A percentile compares a stretch with the other conserved stretches of the same genome.
These are phyloP conservation scores for Rubroboletus pulcherrimus DNA, from an alignment of 768 basidiomycete species.

Conservation along the genomic window DNA sequence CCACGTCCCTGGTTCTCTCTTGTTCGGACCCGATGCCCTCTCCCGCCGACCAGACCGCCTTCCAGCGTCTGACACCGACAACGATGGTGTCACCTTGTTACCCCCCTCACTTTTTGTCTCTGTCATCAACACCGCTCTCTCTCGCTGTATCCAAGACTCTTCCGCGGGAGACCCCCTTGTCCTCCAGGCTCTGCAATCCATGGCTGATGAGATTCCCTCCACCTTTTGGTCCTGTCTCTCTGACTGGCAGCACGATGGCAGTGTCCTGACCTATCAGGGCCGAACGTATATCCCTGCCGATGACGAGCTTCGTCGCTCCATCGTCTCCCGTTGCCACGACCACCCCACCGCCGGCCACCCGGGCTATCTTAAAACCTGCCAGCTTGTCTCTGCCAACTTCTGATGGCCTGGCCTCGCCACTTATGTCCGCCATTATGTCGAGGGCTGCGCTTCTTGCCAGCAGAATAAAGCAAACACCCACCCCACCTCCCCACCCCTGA, in stretches of 20 bases:
- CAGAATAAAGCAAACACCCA: not conserved
- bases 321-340: accelerated
- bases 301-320: accelerated
- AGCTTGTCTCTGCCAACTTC: accelerated
- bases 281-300: accelerated
- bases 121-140: not conserved
- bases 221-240: not conserved
- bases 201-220: accelerated
- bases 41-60: accelerated
- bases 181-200: not conserved
- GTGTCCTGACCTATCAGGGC: not conserved
- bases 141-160: accelerated
- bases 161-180: accelerated
- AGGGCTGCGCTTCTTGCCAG: accelerated
- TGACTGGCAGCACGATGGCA: accelerated
- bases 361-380: not conserved
- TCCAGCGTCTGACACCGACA: not conserved
- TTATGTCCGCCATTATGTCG: accelerated
- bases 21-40: accelerated
- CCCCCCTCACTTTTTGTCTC: no score
- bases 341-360: accelerated
- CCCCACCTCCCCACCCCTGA: accelerated
- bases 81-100: accelerated
- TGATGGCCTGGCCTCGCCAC: not conserved
- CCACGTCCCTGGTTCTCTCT: accelerated